Evolutionary conservation across 2,329 filamentous ascomycete genomes (phyloP), one percentile per base, ranked within the genome.

Genomic region (Rutstroemia sp.): DNA sequence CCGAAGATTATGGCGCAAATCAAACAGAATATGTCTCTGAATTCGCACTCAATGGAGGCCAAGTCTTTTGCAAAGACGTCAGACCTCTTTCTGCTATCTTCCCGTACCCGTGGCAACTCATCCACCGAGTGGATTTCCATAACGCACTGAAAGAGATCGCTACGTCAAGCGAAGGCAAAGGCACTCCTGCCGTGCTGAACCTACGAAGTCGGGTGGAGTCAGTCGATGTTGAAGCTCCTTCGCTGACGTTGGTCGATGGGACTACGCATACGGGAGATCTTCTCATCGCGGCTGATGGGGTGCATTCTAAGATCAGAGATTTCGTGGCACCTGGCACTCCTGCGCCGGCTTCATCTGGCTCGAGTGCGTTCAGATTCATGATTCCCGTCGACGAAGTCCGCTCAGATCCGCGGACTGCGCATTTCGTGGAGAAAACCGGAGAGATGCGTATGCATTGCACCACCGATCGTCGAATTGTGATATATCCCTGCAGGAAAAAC

Each of bases 221-320:
- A 25, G 71, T 80, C 0, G 71, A 80, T 54, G 60, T 73, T 0
- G 57, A 70, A 2, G 66, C 64, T 3, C 73, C 72, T 1, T 73
- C 66, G 0, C 62, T 82, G 2, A 73, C 69, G 1, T 71, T 82
- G 2, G 72, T 73, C 1, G 71, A 75, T 46, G 80, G 79, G 0
- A 67, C 72, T 0, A 63, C 62, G 1, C 62, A 77, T 8, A 60
- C 70, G 1, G 76, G 74, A 4, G 79, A 83, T 59, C 57, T 83
- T 0, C 62, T 83, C 3, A 60, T 83, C 2, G 80, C 78, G 3
- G 80, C 79, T 0, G 80, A 83, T 60, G 80, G 80, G 0, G 76
- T 82, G 8, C 59, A 61, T 52, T 56, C 54, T 25, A 44, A 23
- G 19, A 39, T 50, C 4, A 55, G 45, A 19, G 3, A 2, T n/a